Percentiles rank a stretch among this genome's conserved stretches.
phyloP scores from a whole-genome alignment of 1,284 basidiomycete genomes.

The Ceratorhiza oryzae-sativae region DNA sequence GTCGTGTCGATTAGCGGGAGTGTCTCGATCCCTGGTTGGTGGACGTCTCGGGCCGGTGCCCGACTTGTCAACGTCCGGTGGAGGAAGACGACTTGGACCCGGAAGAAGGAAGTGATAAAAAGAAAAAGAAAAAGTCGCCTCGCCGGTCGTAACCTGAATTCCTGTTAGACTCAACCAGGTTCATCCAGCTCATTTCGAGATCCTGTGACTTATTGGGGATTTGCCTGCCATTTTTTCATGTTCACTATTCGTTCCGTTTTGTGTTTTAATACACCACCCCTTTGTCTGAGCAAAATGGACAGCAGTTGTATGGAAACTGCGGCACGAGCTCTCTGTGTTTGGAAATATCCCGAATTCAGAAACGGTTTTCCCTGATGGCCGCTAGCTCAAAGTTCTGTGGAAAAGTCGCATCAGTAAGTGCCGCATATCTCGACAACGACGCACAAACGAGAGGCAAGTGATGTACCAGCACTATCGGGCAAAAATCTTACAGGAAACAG shows the following conservation, averaged over 20 bases:
- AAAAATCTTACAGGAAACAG: no score
- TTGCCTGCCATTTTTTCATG: background rate
- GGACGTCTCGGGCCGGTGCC: slow-evolving; percentile 80
- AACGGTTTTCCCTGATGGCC: no score
- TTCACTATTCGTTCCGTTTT: background rate
- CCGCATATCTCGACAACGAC: no score
- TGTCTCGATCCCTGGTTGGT: slow-evolving; percentile 80
- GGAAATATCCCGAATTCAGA: no score
- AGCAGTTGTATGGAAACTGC: no score
- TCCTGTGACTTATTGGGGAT: background rate
- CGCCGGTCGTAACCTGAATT: slow-evolving; percentile 27
- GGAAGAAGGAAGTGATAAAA: slow-evolving; percentile 7
- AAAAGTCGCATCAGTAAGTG: no score
- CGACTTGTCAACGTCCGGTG: slow-evolving; percentile 72
- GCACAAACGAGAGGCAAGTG: no score
- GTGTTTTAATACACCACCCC: slow-evolving; percentile 3
- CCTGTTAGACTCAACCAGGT: background rate
- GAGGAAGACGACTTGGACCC: slow-evolving; percentile 43
- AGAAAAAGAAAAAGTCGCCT: slow-evolving; percentile 1
- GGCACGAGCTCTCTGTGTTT: no score
- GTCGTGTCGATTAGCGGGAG: slow-evolving; percentile 61
- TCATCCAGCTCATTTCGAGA: background rate
- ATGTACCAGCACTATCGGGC: no score
- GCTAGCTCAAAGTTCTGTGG: no score
- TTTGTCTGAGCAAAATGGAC: background rate